Evolutionary conservation across 805 yeast genomes (phyloP).

Genomic region (Blastobotrys attinorum): DNA sequence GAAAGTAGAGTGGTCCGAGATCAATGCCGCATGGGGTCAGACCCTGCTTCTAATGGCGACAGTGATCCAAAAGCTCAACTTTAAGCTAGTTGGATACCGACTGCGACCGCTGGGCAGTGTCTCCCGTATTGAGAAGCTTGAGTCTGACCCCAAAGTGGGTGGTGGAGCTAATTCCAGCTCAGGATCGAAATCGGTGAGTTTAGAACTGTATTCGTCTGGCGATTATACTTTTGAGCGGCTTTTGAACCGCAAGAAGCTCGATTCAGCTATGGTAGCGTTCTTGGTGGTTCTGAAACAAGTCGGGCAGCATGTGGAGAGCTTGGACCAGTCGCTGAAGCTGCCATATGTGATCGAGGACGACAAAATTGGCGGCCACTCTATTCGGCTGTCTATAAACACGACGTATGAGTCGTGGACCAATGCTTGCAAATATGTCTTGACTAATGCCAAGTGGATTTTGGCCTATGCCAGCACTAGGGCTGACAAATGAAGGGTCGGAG

Average conservation of each 20-base stretch:
- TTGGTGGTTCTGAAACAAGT: conserved; percentile 53
- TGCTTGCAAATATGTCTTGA: conserved; percentile 74
- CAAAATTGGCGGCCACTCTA: conserved; percentile 67
- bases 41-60: conserved; percentile 62
- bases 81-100: conserved; percentile 51
- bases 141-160: conserved; percentile 32
- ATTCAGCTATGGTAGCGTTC: conserved; percentile 72
- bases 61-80: conserved; percentile 46
- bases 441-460: conserved; percentile 77
- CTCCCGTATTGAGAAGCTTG: conserved; percentile 60
- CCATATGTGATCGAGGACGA: conserved; percentile 71
- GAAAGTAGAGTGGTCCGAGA: conserved; percentile 80
- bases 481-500: no score
- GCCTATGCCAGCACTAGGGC: conserved; percentile 54
- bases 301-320: conserved; percentile 34
- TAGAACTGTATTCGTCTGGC: conserved; percentile 60
- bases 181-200: conserved; percentile 19
- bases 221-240: conserved; percentile 64
- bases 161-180: conserved; percentile 12
- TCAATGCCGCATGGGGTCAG: conserved; percentile 88
- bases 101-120: conserved; percentile 78
- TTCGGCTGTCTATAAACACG: conserved; percentile 54
- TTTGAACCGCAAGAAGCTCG: conserved; percentile 68
- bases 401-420: conserved; percentile 81
- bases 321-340: conserved; percentile 48